These are phyloP conservation scores for Arabidopsis suecica DNA, from an alignment of 345 rosid genomes.

Conservation along the genomic window DNA sequence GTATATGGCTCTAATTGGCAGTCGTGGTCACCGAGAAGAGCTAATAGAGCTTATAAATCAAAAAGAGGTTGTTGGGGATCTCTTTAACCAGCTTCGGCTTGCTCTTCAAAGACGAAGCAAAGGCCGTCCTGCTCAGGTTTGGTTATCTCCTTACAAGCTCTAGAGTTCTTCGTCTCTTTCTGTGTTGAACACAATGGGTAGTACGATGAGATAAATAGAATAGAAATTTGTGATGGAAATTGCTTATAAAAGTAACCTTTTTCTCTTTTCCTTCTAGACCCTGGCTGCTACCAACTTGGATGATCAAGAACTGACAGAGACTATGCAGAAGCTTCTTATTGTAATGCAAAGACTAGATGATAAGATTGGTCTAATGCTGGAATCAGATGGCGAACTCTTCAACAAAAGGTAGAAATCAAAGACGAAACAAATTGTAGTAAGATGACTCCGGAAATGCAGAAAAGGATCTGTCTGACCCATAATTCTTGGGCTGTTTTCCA, in stretches of 20 bases:
- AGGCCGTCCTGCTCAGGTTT: slow-evolving; percentile 93
- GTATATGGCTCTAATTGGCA: slow-evolving; percentile 80
- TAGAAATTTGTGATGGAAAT: slow-evolving; percentile 1
- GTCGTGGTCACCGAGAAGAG: slow-evolving; percentile 67
- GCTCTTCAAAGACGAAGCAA: slow-evolving; percentile 78
- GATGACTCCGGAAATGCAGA: neutral
- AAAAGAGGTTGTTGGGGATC: slow-evolving; percentile 90
- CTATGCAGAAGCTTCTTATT: slow-evolving; percentile 88
- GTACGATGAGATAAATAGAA: neutral
- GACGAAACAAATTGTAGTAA: slow-evolving; percentile 1
- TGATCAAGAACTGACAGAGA: slow-evolving; percentile 83
- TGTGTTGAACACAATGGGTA: neutral
- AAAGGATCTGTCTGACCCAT: slow-evolving; percentile 5
- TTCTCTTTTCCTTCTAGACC: slow-evolving; percentile 58
- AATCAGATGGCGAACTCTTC: slow-evolving; percentile 88
- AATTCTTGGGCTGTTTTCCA: slow-evolving; percentile 33
- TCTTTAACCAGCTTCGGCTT: slow-evolving; percentile 90
- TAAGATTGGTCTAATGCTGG: slow-evolving; percentile 86
- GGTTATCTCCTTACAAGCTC: slow-evolving; percentile 39
- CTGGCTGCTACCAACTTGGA: slow-evolving; percentile 89
- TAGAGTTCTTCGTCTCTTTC: neutral
- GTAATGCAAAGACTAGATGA: slow-evolving; percentile 96
- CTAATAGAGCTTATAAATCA: slow-evolving; percentile 85
- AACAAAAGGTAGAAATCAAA: slow-evolving; percentile 68
- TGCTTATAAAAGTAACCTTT: slow-evolving; percentile 2